Conservation (phyloP, 345 rosid genomes). For the Citrus reticulata region DNA sequence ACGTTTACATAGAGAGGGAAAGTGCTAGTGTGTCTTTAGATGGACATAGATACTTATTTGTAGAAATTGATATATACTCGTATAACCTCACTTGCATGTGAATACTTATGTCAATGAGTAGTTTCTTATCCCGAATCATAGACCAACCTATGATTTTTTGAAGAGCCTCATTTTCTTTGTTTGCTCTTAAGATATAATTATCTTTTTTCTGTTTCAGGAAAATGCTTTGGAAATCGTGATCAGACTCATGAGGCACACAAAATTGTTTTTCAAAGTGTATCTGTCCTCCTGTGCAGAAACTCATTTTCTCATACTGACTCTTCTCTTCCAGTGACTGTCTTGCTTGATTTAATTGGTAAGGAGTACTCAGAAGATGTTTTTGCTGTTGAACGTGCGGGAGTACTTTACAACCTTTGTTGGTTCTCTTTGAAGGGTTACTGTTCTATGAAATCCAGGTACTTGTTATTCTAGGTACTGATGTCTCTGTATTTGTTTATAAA, state of each 20-base stretch:
- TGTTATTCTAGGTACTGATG: background rate
- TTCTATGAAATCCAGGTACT: slow-evolving; percentile 58
- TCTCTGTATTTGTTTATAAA: slow-evolving; percentile 1
- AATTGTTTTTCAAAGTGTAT: slow-evolving; percentile 53
- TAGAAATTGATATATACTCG: background rate
- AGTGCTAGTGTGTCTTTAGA: background rate
- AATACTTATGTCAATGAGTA: background rate
- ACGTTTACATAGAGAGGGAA: background rate
- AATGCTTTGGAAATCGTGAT: slow-evolving; percentile 50
- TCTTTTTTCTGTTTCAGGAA: slow-evolving; percentile 48
- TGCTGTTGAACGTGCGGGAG: slow-evolving; percentile 63
- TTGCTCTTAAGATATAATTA: background rate
- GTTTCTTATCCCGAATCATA: background rate
- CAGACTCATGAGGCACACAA: slow-evolving; percentile 62
- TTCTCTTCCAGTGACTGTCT: slow-evolving; percentile 22
- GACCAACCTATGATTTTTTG: background rate
- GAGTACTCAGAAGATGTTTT: slow-evolving; percentile 59
- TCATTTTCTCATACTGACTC: slow-evolving; percentile 26
- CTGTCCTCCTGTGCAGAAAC: slow-evolving; percentile 46
- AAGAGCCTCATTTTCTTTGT: background rate
- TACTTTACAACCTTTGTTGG: slow-evolving; percentile 67
- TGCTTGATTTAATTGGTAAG: slow-evolving; percentile 65
- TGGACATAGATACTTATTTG: background rate
- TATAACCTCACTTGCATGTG: background rate
- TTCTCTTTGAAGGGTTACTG: slow-evolving; percentile 46